These are phyloP conservation scores for Picochlorum sp. DNA, from an alignment of 139 green algal genomes.

Conservation along the genomic window DNA sequence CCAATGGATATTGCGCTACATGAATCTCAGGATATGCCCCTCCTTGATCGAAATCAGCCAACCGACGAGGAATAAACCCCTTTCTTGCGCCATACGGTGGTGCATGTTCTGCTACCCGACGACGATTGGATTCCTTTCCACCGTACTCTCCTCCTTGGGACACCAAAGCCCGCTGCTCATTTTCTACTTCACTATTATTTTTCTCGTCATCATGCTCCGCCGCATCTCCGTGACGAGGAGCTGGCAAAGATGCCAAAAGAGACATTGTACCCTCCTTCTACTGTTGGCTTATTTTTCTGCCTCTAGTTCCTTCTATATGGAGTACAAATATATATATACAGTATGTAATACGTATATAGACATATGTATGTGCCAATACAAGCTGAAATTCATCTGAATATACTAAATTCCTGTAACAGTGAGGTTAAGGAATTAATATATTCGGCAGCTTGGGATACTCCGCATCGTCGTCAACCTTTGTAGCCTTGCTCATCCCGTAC, in stretches of 20 bases:
- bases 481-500: too few species aligned
- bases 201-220: background rate
- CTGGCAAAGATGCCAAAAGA: conserved; percentile 3
- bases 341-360: too few species aligned
- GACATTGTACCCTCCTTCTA: background rate
- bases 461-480: too few species aligned
- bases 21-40: conserved; percentile 84
- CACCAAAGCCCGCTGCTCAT: background rate
- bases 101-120: background rate
- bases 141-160: background rate
- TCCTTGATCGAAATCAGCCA: conserved; percentile 81
- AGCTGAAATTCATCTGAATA: too few species aligned
- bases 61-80: conserved; percentile 62
- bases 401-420: too few species aligned
- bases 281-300: background rate
- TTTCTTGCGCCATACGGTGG: conserved; percentile 60
- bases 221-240: background rate
- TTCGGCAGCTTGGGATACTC: too few species aligned
- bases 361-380: too few species aligned
- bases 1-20: conserved; percentile 84
- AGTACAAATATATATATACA: background rate
- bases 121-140: background rate
- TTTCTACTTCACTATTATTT: background rate
- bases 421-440: too few species aligned
- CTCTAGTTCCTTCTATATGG: background rate